Base-by-base conservation (phyloP, 495 filamentous ascomycete genomes). In the Aspergillus leporis region DNA sequence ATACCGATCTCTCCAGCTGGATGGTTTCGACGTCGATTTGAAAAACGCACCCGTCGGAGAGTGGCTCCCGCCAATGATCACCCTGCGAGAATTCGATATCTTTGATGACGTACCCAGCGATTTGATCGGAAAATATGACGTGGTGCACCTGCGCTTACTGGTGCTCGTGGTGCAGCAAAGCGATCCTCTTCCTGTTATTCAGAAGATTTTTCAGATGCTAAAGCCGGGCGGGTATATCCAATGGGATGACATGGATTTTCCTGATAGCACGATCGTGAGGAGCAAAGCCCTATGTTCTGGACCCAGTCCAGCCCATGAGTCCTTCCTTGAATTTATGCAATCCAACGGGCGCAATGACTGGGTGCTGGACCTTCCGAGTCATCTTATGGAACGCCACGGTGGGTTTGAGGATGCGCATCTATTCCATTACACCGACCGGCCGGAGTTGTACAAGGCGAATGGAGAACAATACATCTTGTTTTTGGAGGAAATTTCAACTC, bases 221-320 rank as follows among this genome's bases (percentile, higher is more conserved):
- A 70, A 72, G 46, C 72, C 69, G 5, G 72, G 70, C 10, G 72
- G 70, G 2, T 72, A 62, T 23, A 60, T 75, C 12, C 70, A 75
- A 49, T 75, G 72, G 70, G 70, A 71, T 32, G 72, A 73, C 34
- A 21, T 58, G 28, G 56, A 65, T 22, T 60, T 46, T 31, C 28
- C 31, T 1, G 46, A 46, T 16, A 58, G n/a, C 7, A 38, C 31
- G 8, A 22, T 59, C 0, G 60, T 63, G 16, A 62, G 51, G 43
- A 61, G 52, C 34, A 28, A 23, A 12, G 41, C 34, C 55, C n/a
- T n/a, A 38, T 53, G 13, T 13, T 28, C 0, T 31, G n/a, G n/a
- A n/a, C n/a, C n/a, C 32, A 47, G 58, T 1, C 47, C 58, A 2
- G 58, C 59, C 19, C 61, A 60, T 3, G 61, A 65, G 3, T 18